Conservation (phyloP, 1,139 yeast genomes). For the Taphrina betulina region DNA sequence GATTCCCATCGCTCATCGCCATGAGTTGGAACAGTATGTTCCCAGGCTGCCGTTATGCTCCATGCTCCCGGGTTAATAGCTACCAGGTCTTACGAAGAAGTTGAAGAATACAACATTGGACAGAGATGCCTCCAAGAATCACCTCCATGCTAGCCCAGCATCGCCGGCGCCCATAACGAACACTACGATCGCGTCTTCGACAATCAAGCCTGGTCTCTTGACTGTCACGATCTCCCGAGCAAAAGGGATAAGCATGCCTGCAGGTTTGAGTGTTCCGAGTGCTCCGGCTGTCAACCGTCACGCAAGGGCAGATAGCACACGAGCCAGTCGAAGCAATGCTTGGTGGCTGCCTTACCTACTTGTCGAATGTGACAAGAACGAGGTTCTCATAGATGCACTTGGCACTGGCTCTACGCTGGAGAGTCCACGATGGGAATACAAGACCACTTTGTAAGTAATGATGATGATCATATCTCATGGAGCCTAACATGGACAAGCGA, state of each 20-base stretch:
- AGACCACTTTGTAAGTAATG: conserved; percentile 84
- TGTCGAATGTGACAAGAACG: conserved; percentile 57
- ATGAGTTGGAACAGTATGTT: conserved; percentile 22
- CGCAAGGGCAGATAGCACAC: conserved; percentile 33
- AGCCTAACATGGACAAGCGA: conserved; percentile 11
- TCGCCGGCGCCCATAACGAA: background rate
- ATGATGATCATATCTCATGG: no score
- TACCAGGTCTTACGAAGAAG: conserved; percentile 17
- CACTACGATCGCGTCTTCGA: conserved; percentile 38
- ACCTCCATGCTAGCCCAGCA: background rate
- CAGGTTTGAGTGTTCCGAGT: conserved; percentile 44
- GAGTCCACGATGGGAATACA: conserved; percentile 79
- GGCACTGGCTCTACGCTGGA: conserved; percentile 39
- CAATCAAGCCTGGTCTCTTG: conserved; percentile 62
- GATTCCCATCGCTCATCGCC: background rate
- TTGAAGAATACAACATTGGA: conserved; percentile 26
- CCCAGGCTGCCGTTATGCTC: background rate
- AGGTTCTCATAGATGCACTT: conserved; percentile 71
- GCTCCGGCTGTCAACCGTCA: conserved; percentile 34
- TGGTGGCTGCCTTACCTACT: conserved; percentile 45
- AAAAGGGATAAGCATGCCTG: conserved; percentile 61
- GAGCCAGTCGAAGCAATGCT: conserved; percentile 30
- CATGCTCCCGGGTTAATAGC: background rate
- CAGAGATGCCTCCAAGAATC: conserved; percentile 13
- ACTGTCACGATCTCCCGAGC: conserved; percentile 69